Percentiles rank a stretch among this genome's conserved stretches.
Conservation (phyloP, 2,329 filamentous ascomycete genomes). For the Alternaria gaisen region DNA sequence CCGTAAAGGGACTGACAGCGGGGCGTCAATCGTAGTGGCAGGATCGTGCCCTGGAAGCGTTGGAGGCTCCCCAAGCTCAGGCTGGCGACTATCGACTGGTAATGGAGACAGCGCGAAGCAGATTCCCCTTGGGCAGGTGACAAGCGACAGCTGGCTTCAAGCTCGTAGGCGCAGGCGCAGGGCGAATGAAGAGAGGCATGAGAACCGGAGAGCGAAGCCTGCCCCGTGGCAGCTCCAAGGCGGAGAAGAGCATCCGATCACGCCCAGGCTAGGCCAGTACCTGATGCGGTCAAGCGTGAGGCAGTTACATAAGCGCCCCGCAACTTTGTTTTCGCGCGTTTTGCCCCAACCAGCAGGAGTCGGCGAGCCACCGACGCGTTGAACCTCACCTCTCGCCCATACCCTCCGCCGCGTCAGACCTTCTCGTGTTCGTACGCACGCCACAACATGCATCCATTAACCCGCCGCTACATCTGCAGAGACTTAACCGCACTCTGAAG, state of each 20-base stretch:
- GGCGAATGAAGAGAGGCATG: background rate
- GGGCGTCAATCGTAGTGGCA: background rate
- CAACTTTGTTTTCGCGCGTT: background rate
- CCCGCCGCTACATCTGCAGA: conserved; percentile 2
- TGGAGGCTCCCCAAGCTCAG: background rate
- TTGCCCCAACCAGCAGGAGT: background rate
- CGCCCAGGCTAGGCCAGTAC: background rate
- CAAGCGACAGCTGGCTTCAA: background rate
- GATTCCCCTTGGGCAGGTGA: background rate
- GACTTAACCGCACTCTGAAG: conserved; percentile 4
- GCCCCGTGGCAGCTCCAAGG: background rate
- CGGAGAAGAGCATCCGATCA: background rate
- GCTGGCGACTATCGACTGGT: background rate
- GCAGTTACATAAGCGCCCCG: conserved; percentile 10
- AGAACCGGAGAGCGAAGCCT: background rate
- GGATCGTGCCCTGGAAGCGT: background rate
- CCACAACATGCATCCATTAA: conserved; percentile 27
- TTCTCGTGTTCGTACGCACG: conserved; percentile 15
- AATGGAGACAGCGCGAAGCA: background rate
- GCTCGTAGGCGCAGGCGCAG: conserved; percentile 1
- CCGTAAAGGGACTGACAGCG: background rate
- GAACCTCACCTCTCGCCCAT: conserved; percentile 3
- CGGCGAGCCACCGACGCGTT: conserved; percentile 7
- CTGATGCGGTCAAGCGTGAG: background rate
- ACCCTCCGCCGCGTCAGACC: conserved; percentile 9